phyloP scores from a whole-genome alignment of 2,329 filamentous ascomycete species.

The Simplicillium aogashimaense region DNA sequence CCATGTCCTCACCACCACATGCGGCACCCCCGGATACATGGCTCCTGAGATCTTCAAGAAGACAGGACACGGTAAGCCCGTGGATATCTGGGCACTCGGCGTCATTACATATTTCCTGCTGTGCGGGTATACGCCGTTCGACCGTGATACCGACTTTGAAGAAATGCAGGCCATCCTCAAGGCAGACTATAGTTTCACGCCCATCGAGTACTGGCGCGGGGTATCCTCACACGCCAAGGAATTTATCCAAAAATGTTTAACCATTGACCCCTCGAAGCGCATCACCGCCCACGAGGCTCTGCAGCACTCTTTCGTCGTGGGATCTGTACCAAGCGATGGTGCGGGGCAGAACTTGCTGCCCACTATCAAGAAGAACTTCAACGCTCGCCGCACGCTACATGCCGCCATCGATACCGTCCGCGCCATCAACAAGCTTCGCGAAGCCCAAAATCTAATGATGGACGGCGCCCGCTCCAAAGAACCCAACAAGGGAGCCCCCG shows the following conservation, averaged over 20 bases:
- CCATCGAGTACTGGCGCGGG: conserved; percentile 91
- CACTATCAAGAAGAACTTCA: conserved; percentile 67
- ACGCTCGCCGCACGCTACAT: conserved; percentile 57
- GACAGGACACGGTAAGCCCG: conserved; percentile 92
- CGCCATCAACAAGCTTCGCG: conserved; percentile 61
- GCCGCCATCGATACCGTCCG: conserved; percentile 63
- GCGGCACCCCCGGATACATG: conserved; percentile 98
- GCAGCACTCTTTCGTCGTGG: conserved; percentile 54
- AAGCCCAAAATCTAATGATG: conserved; percentile 52
- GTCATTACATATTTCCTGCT: conserved; percentile 98
- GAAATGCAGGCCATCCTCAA: conserved; percentile 99
- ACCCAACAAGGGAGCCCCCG: conserved; percentile 23
- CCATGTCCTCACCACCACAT: conserved; percentile 94
- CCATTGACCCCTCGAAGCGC: conserved; percentile 74
- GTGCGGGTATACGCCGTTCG: conserved; percentile 96
- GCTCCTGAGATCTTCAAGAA: conserved; percentile 99
- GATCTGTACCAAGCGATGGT: conserved; percentile 35
- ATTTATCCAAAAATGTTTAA: conserved; percentile 87
- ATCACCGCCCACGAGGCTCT: conserved; percentile 83
- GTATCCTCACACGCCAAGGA: conserved; percentile 80
- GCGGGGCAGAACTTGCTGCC: conserved; percentile 54
- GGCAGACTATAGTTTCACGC: conserved; percentile 92
- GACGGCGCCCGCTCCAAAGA: conserved; percentile 46
- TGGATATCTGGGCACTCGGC: conserved; percentile 96
- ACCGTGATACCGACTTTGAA: conserved; percentile 93